Evolutionary conservation across 108 stramenopile species (phyloP), one percentile per base, ranked within the genome.

Genomic region (Schizochytrium sp.): DNA sequence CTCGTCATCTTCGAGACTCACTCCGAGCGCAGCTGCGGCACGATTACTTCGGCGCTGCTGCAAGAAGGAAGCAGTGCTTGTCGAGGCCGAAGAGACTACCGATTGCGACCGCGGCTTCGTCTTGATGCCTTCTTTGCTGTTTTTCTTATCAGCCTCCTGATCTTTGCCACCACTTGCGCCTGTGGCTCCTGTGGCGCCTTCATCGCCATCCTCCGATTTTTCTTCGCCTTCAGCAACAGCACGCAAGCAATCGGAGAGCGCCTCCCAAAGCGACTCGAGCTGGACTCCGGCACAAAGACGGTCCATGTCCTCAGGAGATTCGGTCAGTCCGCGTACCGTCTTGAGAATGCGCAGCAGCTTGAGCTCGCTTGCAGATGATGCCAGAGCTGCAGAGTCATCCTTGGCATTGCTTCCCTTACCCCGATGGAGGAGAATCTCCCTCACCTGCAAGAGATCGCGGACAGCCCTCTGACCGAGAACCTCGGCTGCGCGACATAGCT

Each of bases 331-430:
- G 51, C 76, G 76, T 1, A 83, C 76, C 45, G 76, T 83, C 1
- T 83, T 83, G 51, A 83, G 76, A 34, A 83, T 83, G 8, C 76
- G 76, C 45, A 83, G 51, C n/a, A 83, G 76, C 28, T 83, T 83
- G 25, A 83, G 48, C 4, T 83, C 76, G 28, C 28, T 83, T 12
- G 76, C 12, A 23, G 48, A 53, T 10, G 76, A 83, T 6, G 76
- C 76, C 16, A 83, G 51, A 12, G 76, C 76, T 6, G 51, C 4
- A 6, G 76, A 83, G 76, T 83, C 51, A 6, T 53, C 76, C n/a
- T 53, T 83, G 48, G 51, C 45, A 45, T 18, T 53, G 51, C n/a
- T 34, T 34, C 34, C 45, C 25, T 43, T 34, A 0, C 51, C 28
- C 6, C 51, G 76, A 53, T 18, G 51, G 4, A 25, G n/a, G 12